Evolutionary conservation across 1,284 basidiomycete genomes (phyloP).

Genomic region (Cutaneotrichosporon arboriforme): DNA sequence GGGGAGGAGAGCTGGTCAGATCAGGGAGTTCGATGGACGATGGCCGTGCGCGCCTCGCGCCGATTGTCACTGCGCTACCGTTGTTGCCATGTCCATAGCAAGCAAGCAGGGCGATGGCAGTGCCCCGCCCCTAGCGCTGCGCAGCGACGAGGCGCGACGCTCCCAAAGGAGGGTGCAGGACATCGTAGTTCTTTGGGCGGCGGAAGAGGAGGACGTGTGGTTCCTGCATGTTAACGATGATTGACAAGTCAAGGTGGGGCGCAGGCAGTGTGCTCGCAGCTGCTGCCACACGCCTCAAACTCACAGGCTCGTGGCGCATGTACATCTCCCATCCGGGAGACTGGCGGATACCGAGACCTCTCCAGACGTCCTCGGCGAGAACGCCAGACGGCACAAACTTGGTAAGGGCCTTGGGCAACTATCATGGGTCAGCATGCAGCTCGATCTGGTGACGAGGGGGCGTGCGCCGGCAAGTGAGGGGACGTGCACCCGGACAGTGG

Average conservation of each 20-base stretch:
- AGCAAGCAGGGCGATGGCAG: too few species aligned
- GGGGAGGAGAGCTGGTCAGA: too few species aligned
- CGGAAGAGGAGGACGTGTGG: conserved; percentile 47
- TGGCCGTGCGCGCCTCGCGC: too few species aligned
- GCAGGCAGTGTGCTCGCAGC: too few species aligned
- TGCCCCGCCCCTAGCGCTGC: too few species aligned
- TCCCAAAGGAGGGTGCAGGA: conserved; percentile 34
- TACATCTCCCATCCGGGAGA: conserved; percentile 50
- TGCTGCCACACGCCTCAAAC: conserved; percentile 6
- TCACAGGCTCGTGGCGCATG: conserved; percentile 48
- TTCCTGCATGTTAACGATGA: conserved; percentile 25
- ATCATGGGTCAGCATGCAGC: neutral
- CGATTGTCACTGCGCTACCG: too few species aligned
- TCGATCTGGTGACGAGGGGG: neutral
- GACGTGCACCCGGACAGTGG: too few species aligned
- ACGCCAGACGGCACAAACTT: conserved; percentile 46
- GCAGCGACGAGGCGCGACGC: neutral
- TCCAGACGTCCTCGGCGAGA: conserved; percentile 45
- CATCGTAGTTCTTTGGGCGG: conserved; percentile 43
- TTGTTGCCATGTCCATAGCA: too few species aligned
- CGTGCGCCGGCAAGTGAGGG: too few species aligned
- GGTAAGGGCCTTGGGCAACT: conserved; percentile 47
- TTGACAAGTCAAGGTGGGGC: neutral
- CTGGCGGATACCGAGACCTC: conserved; percentile 48
- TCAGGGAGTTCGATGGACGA: too few species aligned